These are phyloP conservation scores for Macrolepiota dolichaula DNA, from an alignment of 768 basidiomycete genomes.

Conservation along the genomic window DNA sequence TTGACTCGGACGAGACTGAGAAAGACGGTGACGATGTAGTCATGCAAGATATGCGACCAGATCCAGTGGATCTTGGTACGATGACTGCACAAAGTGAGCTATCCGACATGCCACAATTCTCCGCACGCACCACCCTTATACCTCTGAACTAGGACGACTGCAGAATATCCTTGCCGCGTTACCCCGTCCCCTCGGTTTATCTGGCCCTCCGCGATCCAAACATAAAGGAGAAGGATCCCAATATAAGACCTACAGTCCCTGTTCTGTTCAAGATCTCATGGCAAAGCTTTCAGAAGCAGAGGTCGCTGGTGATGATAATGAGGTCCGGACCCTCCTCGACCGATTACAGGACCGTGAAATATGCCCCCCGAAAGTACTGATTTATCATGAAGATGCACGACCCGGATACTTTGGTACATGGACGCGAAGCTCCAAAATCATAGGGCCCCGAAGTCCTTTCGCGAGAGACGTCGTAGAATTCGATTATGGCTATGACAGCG, in stretches of 20 bases:
- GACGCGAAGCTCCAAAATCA: constrained; percentile 73
- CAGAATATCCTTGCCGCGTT: constrained; percentile 31
- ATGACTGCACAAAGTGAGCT: constrained; percentile 40
- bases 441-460: constrained; percentile 85
- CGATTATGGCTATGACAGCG: constrained; percentile 93
- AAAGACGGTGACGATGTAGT: constrained; percentile 19
- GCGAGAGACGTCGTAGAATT: constrained; percentile 70
- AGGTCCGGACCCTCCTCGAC: constrained; percentile 61
- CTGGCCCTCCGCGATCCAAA: constrained; percentile 16
- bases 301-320: constrained; percentile 64
- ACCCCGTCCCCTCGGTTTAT: constrained; percentile 22
- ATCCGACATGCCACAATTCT: background rate
- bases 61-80: constrained; percentile 22
- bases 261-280: constrained; percentile 47
- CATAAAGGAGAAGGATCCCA: constrained; percentile 16
- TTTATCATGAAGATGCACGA: constrained; percentile 80
- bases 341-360: constrained; percentile 57
- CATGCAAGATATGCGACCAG: constrained; percentile 20
- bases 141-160: constrained; percentile 32
- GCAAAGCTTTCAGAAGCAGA: constrained; percentile 73
- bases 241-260: constrained; percentile 33
- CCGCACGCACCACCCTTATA: background rate
- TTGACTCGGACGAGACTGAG: constrained; percentile 45
- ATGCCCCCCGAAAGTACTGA: constrained; percentile 77
- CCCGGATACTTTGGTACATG: constrained; percentile 96